These are phyloP conservation scores for Canavalia gladiata DNA, from an alignment of 306 rosid genomes.

Conservation along the genomic window DNA sequence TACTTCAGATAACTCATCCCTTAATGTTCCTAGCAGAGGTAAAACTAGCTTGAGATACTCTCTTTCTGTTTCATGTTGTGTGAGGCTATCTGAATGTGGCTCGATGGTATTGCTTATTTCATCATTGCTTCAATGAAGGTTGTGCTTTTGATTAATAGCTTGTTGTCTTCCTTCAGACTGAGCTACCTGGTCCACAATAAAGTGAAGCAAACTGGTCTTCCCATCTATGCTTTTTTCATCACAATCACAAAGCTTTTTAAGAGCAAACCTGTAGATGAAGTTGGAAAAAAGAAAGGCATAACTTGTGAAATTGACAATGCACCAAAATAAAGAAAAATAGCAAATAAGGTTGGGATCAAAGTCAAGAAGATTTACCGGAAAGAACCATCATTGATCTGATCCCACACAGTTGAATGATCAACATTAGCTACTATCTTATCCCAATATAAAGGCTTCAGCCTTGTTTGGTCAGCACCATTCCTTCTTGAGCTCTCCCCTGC, in stretches of 20 bases:
- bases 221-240: conserved; percentile 80
- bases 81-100: background rate
- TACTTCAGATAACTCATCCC: conserved; percentile 66
- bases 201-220: conserved; percentile 76
- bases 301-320: conserved; percentile 10
- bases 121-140: conserved; percentile 16
- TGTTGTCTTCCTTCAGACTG: conserved; percentile 67
- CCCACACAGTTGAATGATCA: conserved; percentile 85
- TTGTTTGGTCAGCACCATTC: conserved; percentile 48
- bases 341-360: background rate
- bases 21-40: conserved; percentile 55
- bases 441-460: conserved; percentile 89
- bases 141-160: conserved; percentile 42
- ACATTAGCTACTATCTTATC: conserved; percentile 80
- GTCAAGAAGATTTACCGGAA: conserved; percentile 57
- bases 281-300: background rate
- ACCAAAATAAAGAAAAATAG: background rate
- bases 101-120: conserved; percentile 29
- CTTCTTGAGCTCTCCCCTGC: conserved; percentile 52
- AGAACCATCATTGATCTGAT: conserved; percentile 78
- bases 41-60: conserved; percentile 61
- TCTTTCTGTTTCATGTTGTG: conserved; percentile 50
- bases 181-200: conserved; percentile 77
- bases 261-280: conserved; percentile 66
- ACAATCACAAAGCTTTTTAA: conserved; percentile 72